Conservation (phyloP, 2,329 filamentous ascomycete species). For the Aureobasidium sp. region DNA sequence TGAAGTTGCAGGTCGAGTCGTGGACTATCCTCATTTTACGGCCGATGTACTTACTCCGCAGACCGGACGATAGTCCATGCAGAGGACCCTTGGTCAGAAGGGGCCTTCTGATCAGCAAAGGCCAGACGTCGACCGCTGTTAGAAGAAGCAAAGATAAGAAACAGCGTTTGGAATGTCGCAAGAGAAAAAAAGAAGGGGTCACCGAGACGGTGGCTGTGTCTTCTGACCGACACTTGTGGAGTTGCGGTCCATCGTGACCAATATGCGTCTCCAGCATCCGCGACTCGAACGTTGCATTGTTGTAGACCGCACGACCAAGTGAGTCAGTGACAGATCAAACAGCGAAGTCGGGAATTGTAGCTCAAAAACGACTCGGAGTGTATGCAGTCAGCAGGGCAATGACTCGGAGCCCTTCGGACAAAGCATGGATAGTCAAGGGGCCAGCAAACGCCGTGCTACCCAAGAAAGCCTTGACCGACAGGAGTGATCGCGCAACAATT, state of each 20-base stretch:
- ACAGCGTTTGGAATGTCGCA: background rate
- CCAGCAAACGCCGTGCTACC: background rate
- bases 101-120: background rate
- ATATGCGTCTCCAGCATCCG: background rate
- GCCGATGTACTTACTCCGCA: background rate
- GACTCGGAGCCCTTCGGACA: background rate
- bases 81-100: background rate
- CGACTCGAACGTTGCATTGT: background rate
- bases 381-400: background rate
- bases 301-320: background rate
- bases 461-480: background rate
- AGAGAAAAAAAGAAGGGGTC: background rate
- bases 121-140: background rate
- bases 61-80: background rate
- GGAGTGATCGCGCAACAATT: background rate
- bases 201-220: background rate
- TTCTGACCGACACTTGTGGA: background rate
- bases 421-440: background rate
- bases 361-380: background rate
- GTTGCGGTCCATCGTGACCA: background rate
- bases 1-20: background rate
- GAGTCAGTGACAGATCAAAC: background rate
- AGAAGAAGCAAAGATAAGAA: background rate
- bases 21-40: background rate
- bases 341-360: conserved; percentile 1